Percentiles rank a stretch among this genome's conserved stretches.
phyloP scores from a whole-genome alignment of 306 rosid species.

The Quercus dentata region DNA sequence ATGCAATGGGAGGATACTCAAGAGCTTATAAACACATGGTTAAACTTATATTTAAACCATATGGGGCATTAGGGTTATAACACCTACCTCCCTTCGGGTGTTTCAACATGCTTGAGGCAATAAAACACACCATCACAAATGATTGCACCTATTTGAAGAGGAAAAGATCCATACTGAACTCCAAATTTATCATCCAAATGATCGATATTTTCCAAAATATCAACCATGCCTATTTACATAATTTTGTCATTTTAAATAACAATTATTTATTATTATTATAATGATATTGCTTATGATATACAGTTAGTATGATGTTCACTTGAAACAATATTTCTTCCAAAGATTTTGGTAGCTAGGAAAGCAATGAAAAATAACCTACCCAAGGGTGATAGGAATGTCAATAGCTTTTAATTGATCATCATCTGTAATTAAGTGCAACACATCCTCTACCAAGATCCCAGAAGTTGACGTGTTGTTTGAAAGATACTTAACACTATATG shows the following conservation, averaged over 20 bases:
- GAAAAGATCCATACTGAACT: neutral
- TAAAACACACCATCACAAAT: neutral
- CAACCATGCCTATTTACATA: neutral
- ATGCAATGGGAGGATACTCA: fast-evolving
- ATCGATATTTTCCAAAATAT: too few relatives aligned
- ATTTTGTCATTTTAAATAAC: neutral
- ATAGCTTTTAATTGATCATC: constrained; percentile 28
- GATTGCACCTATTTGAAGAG: neutral
- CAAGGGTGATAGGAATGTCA: constrained; percentile 56
- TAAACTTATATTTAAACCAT: too few relatives aligned
- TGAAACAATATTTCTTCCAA: neutral
- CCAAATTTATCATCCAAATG: too few relatives aligned
- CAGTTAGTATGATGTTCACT: neutral
- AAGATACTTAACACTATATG: constrained; percentile 43
- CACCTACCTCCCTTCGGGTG: too few relatives aligned
- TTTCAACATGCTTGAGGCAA: neutral
- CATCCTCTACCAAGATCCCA: constrained; percentile 77
- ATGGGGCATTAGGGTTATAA: too few relatives aligned
- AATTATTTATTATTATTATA: neutral
- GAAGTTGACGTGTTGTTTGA: constrained; percentile 63
- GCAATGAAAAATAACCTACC: constrained; percentile 43
- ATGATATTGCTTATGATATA: neutral
- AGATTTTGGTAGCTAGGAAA: neutral
- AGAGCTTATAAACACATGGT: fast-evolving
- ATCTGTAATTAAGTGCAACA: constrained; percentile 65